A percentile compares a stretch with the other conserved stretches of the same genome.
These are phyloP conservation scores for Ophiostoma triangulosporum DNA, from an alignment of 2,329 filamentous ascomycete species.

Conservation along the genomic window DNA sequence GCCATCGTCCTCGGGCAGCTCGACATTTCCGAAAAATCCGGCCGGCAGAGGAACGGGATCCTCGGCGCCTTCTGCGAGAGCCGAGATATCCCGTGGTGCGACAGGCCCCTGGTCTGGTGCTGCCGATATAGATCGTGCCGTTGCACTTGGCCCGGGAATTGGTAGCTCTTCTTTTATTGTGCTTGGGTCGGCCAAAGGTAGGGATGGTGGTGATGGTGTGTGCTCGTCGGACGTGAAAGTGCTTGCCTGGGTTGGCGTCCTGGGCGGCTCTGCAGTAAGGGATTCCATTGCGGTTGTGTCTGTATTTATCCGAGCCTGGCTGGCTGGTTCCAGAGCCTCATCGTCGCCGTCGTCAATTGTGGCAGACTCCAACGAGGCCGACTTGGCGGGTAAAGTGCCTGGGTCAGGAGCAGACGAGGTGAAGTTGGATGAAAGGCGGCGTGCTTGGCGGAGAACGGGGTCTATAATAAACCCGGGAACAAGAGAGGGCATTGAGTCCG, in stretches of 20 bases:
- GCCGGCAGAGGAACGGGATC: constrained; percentile 2
- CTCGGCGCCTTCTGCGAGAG: neutral
- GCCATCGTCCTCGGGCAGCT: constrained; percentile 64
- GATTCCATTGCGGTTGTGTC: neutral
- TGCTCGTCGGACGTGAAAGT: neutral
- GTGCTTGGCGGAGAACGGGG: constrained; percentile 51
- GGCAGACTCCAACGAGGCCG: constrained; percentile 5
- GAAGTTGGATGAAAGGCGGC: constrained; percentile 40
- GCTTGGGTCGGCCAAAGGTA: neutral
- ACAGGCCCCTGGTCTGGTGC: neutral
- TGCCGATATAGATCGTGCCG: neutral
- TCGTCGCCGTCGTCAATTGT: constrained; percentile 12
- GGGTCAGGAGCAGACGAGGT: constrained; percentile 14
- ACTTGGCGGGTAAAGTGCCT: constrained; percentile 21
- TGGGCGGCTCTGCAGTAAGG: neutral
- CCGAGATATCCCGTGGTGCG: neutral
- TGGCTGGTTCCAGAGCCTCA: constrained; percentile 14
- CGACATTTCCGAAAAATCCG: constrained; percentile 18
- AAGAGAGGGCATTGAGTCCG: constrained; percentile 42
- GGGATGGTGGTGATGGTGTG: neutral
- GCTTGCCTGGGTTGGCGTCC: neutral
- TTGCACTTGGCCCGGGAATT: neutral
- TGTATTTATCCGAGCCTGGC: neutral
- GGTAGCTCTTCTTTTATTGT: neutral
- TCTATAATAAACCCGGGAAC: constrained; percentile 54